These are phyloP conservation scores for Elongisporangium prolatum DNA, from an alignment of 352 stramenopile species.

Conservation along the genomic window DNA sequence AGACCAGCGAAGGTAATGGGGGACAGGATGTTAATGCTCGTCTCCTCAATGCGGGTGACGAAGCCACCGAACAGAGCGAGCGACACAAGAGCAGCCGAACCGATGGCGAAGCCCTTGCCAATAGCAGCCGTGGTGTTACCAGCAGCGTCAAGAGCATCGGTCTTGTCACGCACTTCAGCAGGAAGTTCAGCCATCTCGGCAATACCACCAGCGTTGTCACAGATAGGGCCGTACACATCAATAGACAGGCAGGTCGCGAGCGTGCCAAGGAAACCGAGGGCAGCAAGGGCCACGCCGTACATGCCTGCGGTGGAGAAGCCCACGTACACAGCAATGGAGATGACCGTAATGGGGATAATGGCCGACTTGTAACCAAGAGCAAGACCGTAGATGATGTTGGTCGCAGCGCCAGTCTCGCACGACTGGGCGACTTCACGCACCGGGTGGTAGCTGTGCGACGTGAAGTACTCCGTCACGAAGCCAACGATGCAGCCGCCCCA, in stretches of 20 bases:
- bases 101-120: conserved; percentile 99
- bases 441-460: conserved; percentile 96
- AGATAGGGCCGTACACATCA: conserved; percentile 99
- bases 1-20: conserved; percentile 98
- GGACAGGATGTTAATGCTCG: conserved; percentile 95
- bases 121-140: conserved; percentile 99
- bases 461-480: conserved; percentile 99
- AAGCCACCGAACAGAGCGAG: conserved; percentile 98
- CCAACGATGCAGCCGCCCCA: conserved; percentile 98
- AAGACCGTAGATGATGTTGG: conserved; percentile 99
- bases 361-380: conserved; percentile 99
- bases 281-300: conserved; percentile 96
- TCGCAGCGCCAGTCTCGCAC: conserved; percentile 98
- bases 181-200: conserved; percentile 98
- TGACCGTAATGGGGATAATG: conserved; percentile 98
- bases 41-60: conserved; percentile 95
- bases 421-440: conserved; percentile 95
- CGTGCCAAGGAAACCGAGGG: conserved; percentile 98
- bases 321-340: conserved; percentile 97
- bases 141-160: conserved; percentile 98
- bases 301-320: conserved; percentile 96
- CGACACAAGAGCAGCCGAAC: conserved; percentile 97
- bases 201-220: conserved; percentile 99
- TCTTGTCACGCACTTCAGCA: conserved; percentile 97
- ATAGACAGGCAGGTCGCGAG: conserved; percentile 98